Evolutionary conservation across 768 basidiomycete species (phyloP).

Genomic region (Astraeus odoratus): DNA sequence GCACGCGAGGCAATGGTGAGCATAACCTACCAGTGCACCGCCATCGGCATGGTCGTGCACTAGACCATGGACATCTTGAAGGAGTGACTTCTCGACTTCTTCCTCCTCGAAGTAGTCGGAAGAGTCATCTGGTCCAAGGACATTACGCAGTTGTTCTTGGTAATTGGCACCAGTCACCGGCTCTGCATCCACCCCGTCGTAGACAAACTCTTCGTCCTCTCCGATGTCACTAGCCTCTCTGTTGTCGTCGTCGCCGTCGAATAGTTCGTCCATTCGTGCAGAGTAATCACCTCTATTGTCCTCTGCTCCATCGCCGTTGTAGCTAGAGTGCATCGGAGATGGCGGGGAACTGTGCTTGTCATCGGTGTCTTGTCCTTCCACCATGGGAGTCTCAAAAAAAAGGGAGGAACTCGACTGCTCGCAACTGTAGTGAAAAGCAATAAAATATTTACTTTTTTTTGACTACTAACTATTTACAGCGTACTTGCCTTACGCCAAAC

Average conservation of each 20-base stretch:
- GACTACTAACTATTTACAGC: slow-evolving; percentile 16
- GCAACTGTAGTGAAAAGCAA: background rate
- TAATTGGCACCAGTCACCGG: slow-evolving; percentile 45
- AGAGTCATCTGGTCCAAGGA: slow-evolving; percentile 58
- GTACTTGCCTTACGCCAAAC: too few relatives aligned
- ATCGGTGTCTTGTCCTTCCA: slow-evolving; percentile 3
- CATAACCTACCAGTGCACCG: slow-evolving; percentile 28
- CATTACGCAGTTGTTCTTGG: slow-evolving; percentile 60
- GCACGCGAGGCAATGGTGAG: slow-evolving; percentile 13
- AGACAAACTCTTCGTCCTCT: slow-evolving; percentile 62
- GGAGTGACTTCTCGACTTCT: slow-evolving; percentile 41
- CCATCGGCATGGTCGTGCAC: slow-evolving; percentile 16
- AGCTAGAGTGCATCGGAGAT: slow-evolving; percentile 11
- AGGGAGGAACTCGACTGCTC: background rate
- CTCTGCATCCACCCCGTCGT: slow-evolving; percentile 60
- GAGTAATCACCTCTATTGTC: slow-evolving; percentile 52
- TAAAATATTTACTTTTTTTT: slow-evolving; percentile 5
- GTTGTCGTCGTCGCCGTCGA: slow-evolving; percentile 31
- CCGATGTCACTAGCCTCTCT: slow-evolving; percentile 38
- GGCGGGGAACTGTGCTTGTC: slow-evolving; percentile 2
- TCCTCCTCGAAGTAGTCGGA: slow-evolving; percentile 41
- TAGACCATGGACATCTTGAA: slow-evolving; percentile 33
- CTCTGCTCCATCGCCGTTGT: slow-evolving; percentile 29
- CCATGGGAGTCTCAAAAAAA: background rate
- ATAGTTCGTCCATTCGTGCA: slow-evolving; percentile 60